These are phyloP conservation scores for Pythium dissimile DNA, from an alignment of 352 stramenopile species.

Conservation along the genomic window DNA sequence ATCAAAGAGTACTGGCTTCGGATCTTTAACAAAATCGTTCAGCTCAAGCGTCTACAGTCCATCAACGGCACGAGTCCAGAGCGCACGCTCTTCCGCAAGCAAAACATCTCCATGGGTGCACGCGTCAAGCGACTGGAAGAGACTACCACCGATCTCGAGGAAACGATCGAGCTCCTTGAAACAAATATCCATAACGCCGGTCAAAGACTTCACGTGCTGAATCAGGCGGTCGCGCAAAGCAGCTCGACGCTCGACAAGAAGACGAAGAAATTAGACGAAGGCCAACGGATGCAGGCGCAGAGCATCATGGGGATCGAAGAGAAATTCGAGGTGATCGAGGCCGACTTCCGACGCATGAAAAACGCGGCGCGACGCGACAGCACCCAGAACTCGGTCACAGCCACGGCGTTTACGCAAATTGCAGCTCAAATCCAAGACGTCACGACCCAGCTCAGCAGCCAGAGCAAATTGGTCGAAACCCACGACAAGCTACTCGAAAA, in stretches of 20 bases:
- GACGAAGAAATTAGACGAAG: conserved; percentile 38
- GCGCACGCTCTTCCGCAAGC: conserved; percentile 46
- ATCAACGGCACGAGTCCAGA: conserved; percentile 50
- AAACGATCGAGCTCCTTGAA: conserved; percentile 49
- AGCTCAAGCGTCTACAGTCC: conserved; percentile 48
- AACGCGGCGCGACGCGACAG: conserved; percentile 36
- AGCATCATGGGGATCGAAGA: conserved; percentile 51
- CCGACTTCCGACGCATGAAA: conserved; percentile 50
- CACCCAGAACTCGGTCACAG: conserved; percentile 19
- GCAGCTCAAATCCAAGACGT: conserved; percentile 42
- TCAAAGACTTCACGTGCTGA: conserved; percentile 34
- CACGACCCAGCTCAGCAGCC: conserved; percentile 23
- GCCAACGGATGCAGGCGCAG: conserved; percentile 36
- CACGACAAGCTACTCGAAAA: conserved; percentile 29
- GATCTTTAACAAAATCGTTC: conserved; percentile 50
- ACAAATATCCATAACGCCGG: conserved; percentile 33
- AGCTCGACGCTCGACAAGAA: conserved; percentile 35
- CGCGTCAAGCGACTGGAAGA: conserved; percentile 62
- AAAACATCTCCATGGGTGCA: conserved; percentile 63
- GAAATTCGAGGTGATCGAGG: conserved; percentile 48
- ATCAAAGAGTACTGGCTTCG: conserved; percentile 43
- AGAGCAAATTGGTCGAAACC: conserved; percentile 25
- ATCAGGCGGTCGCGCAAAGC: conserved; percentile 34
- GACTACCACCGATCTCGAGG: conserved; percentile 40
- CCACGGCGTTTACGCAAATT: conserved; percentile 11